These are phyloP conservation scores for Ramichloridium luteum DNA, from an alignment of 2,329 filamentous ascomycete species.

Conservation along the genomic window DNA sequence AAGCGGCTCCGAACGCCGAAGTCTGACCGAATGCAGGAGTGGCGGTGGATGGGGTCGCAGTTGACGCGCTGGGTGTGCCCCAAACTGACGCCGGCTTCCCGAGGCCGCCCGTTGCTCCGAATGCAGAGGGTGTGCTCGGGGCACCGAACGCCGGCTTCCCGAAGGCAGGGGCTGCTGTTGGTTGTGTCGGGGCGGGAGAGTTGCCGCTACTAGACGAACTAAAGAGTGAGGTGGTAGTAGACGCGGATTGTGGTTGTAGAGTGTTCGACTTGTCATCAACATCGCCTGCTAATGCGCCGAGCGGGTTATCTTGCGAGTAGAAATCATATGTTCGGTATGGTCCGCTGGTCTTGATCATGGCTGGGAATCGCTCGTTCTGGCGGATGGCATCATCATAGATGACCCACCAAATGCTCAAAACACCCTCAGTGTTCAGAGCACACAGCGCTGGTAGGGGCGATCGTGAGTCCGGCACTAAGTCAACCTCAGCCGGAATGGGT, in stretches of 20 bases:
- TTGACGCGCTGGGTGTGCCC: constrained; percentile 5
- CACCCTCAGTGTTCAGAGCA: constrained; percentile 77
- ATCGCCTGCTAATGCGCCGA: too few species aligned
- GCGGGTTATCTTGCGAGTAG: not conserved
- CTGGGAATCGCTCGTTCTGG: constrained; percentile 59
- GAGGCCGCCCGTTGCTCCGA: constrained; percentile 4
- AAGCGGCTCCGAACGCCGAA: constrained; percentile 3
- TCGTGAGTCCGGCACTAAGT: constrained; percentile 65
- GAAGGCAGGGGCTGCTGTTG: constrained; percentile 4
- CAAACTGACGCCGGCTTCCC: constrained; percentile 6
- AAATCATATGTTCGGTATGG: constrained; percentile 2
- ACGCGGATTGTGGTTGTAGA: too few species aligned
- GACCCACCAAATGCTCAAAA: constrained; percentile 80
- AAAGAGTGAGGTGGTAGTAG: constrained; percentile 1
- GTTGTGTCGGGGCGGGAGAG: not conserved
- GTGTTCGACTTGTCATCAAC: too few species aligned
- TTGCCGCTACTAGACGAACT: constrained; percentile 1
- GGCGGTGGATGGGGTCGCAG: not conserved
- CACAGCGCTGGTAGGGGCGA: constrained; percentile 73
- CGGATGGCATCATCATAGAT: constrained; percentile 80
- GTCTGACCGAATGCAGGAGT: constrained; percentile 15
- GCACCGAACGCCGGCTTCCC: constrained; percentile 5
- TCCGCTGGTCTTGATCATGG: constrained; percentile 37
- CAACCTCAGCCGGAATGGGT: constrained; percentile 36
- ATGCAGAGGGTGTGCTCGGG: constrained; percentile 2